Evolutionary conservation across 805 yeast genomes (phyloP).

Genomic region (Metschnikowia chrysomelidarum): DNA sequence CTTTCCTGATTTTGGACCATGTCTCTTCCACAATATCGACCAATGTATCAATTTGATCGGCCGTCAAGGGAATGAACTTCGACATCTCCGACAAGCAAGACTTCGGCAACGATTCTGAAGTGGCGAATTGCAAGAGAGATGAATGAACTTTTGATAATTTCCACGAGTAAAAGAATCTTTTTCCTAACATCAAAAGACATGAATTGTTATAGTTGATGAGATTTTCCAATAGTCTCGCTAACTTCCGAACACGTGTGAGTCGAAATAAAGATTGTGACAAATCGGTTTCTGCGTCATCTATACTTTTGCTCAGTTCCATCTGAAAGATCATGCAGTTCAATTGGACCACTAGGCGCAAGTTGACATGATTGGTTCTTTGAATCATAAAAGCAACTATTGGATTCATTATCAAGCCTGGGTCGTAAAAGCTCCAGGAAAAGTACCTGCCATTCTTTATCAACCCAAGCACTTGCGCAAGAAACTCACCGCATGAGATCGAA

Average conservation of each 20-base stretch:
- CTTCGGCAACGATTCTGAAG: constrained; percentile 4
- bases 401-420: constrained; percentile 39
- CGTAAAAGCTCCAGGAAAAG: constrained; percentile 37
- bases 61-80: too few species aligned
- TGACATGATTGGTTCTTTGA: constrained; percentile 35
- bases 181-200: constrained; percentile 15
- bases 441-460: constrained; percentile 32
- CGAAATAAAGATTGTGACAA: constrained; percentile 20
- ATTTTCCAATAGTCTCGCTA: constrained; percentile 33
- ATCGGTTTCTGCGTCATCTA: constrained; percentile 22
- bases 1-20: constrained; percentile 6
- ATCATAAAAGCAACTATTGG: constrained; percentile 34
- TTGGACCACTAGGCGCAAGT: constrained; percentile 25
- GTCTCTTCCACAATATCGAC: constrained; percentile 11
- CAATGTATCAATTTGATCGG: constrained; percentile 6
- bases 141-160: constrained; percentile 13
- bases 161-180: constrained; percentile 20
- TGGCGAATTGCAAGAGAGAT: constrained; percentile 8
- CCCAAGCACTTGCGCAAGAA: constrained; percentile 31
- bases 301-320: constrained; percentile 18
- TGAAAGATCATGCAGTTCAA: constrained; percentile 23
- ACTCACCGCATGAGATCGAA: constrained; percentile 25
- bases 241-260: constrained; percentile 23
- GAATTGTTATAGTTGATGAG: constrained; percentile 23
- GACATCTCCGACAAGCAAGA: constrained; percentile 2